Evolutionary conservation across 169 alveolate species (phyloP), one percentile per base, ranked within the genome.

Genomic region (Plasmodium blacklocki): DNA sequence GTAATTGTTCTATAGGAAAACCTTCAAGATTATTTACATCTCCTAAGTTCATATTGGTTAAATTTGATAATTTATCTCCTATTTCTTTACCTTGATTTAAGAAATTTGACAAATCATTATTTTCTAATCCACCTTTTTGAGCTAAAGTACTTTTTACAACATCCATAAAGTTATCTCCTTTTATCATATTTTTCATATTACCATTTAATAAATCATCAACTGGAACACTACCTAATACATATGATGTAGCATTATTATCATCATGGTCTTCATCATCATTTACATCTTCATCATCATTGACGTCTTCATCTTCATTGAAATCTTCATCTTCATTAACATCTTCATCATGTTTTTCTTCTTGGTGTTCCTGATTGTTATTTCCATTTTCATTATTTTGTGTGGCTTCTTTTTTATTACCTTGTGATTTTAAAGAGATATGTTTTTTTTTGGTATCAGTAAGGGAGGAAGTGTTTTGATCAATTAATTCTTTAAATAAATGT

Each of bases 71-170:
- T 52, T 63, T 45, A 0, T 78, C 80, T 47, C 71, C 76, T 9
- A 78, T 47, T 66, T 78, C 89, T 78, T 78, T 78, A 49, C 89
- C 89, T 58, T 78, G 49, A 58, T 64, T 72, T 64, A 78, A 49
- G 12, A 78, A 23, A 15, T 49, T 67, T 14, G 14, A 71, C 29
- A 78, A 21, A 2, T 64, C 89, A 26, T 45, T 59, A 26, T 63
- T 73, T 3, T 49, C 23, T 45, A 43, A 66, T 23, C 45, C 80
- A 50, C 56, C 76, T 15, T 32, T 64, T 49, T 64, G 68, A 5
- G 54, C 39, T 66, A 63, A 19, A 14, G 76, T 14, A 21, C 14
- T 56, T 39, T 76, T 76, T 9, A 78, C 89, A 19, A 49, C 58
- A 52, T 78, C 76, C 71, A 78, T 23, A 23, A 78, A n/a, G 15